Evolutionary conservation across 2,329 filamentous ascomycete species (phyloP), one percentile per base, ranked within the genome.

Genomic region (Trichoderma koningiopsis): DNA sequence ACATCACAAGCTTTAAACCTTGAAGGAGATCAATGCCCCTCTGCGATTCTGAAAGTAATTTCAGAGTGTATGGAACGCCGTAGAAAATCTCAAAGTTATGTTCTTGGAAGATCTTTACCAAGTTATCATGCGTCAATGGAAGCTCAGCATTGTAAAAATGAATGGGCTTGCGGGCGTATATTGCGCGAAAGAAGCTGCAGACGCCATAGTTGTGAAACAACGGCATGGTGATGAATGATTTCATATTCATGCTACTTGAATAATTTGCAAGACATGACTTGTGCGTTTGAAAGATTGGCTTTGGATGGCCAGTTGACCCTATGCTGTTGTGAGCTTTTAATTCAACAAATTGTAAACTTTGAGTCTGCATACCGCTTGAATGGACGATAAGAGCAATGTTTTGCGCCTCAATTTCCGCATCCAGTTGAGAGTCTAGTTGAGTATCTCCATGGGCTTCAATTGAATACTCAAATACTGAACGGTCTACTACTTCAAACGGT

Each of bases 61-160:
- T 65, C 33, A 65, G 49, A 0, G 62, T 52, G 33, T 65, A 65
- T 4, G 62, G 62, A n/a, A 65, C 62, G 3, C 62, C 62, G 3
- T 65, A 65, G 24, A 65, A 65, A 5, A 65, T 65, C 52, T 65
- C 62, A 43, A 65, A 65, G 2, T 40, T 22, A 19, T 65, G n/a
- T 10, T 3, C 19, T 53, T 56, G 33, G 24, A 65, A 56, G 0
- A 56, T 56, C 11, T 56, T 65, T 10, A 65, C 24, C 2, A 65
- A 11, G 4, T 65, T 31, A 19, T 65, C 52, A 47, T 65, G 62
- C 7, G 62, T 65, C 4, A 65, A 33, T 16, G 62, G 62, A 56
- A 65, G 62, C 19, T 56, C 62, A 24, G 62, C 62, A 27, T 65
- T 65, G 52, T 65, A 65, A 19, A 65, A 52, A 29, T 56, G 62